Conservation (phyloP, 352 stramenopile genomes). For the Globisporangium nunn region DNA sequence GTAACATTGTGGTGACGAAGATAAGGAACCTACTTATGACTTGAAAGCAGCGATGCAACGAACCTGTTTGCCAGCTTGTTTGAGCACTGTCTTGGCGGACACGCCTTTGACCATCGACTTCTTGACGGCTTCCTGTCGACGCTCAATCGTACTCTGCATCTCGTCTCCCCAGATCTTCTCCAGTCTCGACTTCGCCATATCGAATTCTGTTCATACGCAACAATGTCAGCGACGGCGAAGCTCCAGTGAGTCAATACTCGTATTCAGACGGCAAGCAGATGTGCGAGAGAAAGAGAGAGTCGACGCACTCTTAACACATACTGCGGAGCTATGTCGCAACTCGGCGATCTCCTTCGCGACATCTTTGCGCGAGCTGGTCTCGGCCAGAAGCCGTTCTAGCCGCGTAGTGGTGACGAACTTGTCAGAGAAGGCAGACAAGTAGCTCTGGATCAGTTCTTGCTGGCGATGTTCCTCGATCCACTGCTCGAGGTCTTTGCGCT, state of each 20-base stretch:
- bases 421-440: conserved; percentile 6
- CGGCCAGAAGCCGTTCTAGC: conserved; percentile 9
- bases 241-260: not conserved
- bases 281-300: not conserved
- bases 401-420: conserved; percentile 9
- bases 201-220: conserved; percentile 18
- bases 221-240: not conserved
- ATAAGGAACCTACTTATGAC: too few species aligned
- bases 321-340: conserved; percentile 25
- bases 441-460: conserved; percentile 4
- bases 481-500: conserved; percentile 7
- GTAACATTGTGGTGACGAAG: not conserved
- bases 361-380: conserved; percentile 5
- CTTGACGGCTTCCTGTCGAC: conserved; percentile 20
- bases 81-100: conserved; percentile 26
- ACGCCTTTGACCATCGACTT: conserved; percentile 27
- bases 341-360: conserved; percentile 23
- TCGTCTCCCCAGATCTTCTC: conserved; percentile 27
- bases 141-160: conserved; percentile 16
- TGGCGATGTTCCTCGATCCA: conserved; percentile 9
- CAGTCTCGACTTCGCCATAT: conserved; percentile 24
- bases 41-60: not conserved
- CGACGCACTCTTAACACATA: conserved; percentile 32
- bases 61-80: conserved; percentile 37
- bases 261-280: not conserved